Evolutionary conservation across 805 yeast genomes (phyloP), one percentile per base, ranked within the genome.

Genomic region (Candida pseudoglaebosa): DNA sequence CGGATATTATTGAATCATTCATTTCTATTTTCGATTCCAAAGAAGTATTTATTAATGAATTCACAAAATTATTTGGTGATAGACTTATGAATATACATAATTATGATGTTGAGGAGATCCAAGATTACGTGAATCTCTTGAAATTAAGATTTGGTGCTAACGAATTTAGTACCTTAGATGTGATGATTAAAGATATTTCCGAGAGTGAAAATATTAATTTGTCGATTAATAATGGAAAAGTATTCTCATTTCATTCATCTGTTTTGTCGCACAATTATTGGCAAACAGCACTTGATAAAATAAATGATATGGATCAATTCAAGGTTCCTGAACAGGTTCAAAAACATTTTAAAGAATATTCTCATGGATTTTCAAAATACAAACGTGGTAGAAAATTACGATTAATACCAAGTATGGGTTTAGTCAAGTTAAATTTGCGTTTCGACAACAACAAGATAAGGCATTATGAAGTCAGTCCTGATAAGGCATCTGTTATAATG

Each of bases 241-340:
- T 17, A 2, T 17, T 32, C 5, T 24, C 56, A 37, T 63, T 81
- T 22, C 77, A 76, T 38, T 76, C 86, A 0, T 70, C 82, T 2
- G 69, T 88, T 14, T 61, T 91, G 8, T 88, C 96, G 1, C 77
- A 83, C 43, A 57, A 84, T 14, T 91, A 80, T 55, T 91, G 99
- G 99, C 87, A 90, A 0, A 63, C 70, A 4, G 50, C 75, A n/a
- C 50, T 66, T 20, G 58, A 62, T 4, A 45, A 40, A 24, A 31
- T 54, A 4, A 37, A 37, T 5, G 62, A 56, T 2, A 44, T 36
- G n/a, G 70, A 67, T 22, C 52, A 56, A n/a, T 71, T 78, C 47
- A 54, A 49, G 5, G 50, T 80, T 2, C 93, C 95, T 0, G 45
- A 48, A 0, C 50, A 40, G 1, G 58, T 88, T 2, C 53, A 65